phyloP scores from a whole-genome alignment of 2,329 filamentous ascomycete species.

The Nigrograna mackinnonii region DNA sequence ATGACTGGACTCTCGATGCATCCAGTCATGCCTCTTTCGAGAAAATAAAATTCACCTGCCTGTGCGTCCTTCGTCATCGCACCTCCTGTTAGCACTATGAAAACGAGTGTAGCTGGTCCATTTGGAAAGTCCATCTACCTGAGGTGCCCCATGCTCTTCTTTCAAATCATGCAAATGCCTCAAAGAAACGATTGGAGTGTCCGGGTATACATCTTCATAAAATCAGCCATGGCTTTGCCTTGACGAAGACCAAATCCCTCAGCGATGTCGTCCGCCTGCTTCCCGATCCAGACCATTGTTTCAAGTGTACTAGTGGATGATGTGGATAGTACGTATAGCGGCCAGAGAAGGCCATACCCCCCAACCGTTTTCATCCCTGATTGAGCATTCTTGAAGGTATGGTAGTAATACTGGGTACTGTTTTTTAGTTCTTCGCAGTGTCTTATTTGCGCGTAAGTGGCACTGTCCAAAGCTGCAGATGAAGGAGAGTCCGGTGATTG shows the following conservation, averaged over 20 bases:
- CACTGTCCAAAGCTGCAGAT: background rate
- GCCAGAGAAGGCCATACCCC: constrained; percentile 15
- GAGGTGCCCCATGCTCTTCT: no score
- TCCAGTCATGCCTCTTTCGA: no score
- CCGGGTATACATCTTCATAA: constrained; percentile 5
- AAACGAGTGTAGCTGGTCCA: background rate
- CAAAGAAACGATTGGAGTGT: no score
- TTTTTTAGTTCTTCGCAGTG: constrained; percentile 10
- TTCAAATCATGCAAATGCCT: background rate
- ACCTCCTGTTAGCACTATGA: no score
- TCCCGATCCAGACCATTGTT: constrained; percentile 12
- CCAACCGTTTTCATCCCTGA: constrained; percentile 8
- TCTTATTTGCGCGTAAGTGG: constrained; percentile 3
- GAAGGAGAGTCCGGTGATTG: background rate
- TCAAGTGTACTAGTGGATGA: constrained; percentile 2
- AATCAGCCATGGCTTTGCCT: constrained; percentile 15
- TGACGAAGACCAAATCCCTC: constrained; percentile 14
- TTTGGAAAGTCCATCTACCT: background rate
- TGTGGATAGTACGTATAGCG: constrained; percentile 11
- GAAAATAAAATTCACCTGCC: no score
- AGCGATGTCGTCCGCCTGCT: constrained; percentile 9
- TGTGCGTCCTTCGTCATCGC: no score
- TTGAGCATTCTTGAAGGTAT: constrained; percentile 4
- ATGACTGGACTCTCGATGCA: no score
- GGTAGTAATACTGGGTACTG: constrained; percentile 10